Conservation (phyloP, 768 basidiomycete genomes). For the Lactarius sp. region DNA sequence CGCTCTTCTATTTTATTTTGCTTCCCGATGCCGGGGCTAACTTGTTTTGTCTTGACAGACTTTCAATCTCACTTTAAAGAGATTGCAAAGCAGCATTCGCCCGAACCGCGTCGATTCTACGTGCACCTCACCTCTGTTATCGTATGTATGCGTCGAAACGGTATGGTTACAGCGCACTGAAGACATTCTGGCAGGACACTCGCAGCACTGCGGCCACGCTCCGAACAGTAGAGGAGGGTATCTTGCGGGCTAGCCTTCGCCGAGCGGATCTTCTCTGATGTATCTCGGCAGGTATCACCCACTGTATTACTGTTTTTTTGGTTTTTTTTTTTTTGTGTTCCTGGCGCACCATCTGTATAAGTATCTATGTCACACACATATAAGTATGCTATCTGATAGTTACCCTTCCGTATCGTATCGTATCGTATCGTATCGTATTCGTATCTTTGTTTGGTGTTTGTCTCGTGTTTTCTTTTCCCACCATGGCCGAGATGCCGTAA, state of each 20-base stretch:
- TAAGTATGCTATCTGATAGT: not conserved
- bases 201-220: conserved; percentile 68
- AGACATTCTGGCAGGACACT: conserved; percentile 50
- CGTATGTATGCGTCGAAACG: conserved; percentile 40
- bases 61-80: conserved; percentile 80
- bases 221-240: conserved; percentile 60
- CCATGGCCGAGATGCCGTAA: conserved; percentile 20
- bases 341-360: conserved; percentile 4
- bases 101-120: conserved; percentile 61
- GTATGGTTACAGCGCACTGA: conserved; percentile 1
- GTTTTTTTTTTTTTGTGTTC: not conserved
- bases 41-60: conserved; percentile 39
- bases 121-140: conserved; percentile 74
- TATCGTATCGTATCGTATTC: not conserved
- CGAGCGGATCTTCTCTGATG: conserved; percentile 61
- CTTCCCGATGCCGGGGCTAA: not conserved
- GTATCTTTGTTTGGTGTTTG: not conserved
- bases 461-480: not conserved
- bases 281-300: not conserved
- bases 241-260: conserved; percentile 64
- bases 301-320: conserved; percentile 1
- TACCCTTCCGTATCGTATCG: not conserved
- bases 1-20: conserved; percentile 4
- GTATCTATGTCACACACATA: conserved; percentile 5
- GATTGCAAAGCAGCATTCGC: conserved; percentile 57